These are phyloP conservation scores for Fusarium foetens DNA, from an alignment of 2,329 filamentous ascomycete species.

Conservation along the genomic window DNA sequence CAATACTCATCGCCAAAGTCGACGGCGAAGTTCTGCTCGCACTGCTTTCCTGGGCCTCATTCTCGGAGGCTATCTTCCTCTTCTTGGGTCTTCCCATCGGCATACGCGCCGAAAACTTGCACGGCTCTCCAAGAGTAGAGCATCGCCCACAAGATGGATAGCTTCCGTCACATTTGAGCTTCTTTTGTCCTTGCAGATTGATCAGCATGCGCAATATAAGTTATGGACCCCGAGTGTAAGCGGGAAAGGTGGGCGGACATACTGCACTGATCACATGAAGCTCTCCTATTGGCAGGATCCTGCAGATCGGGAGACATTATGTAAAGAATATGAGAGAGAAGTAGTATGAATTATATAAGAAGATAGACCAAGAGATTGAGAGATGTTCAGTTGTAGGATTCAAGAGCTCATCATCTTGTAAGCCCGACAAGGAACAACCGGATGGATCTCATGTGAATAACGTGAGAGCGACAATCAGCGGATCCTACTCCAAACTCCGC, in stretches of 20 bases:
- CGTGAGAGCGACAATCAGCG: conserved; percentile 19
- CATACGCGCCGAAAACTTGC: conserved; percentile 39
- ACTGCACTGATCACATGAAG: conserved; percentile 46
- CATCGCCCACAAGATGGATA: conserved; percentile 40
- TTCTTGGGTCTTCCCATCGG: conserved; percentile 44
- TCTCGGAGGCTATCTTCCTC: conserved; percentile 27
- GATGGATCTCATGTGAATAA: not conserved
- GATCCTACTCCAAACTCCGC: conserved; percentile 27
- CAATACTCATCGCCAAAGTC: conserved; percentile 9
- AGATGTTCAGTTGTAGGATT: conserved; percentile 15
- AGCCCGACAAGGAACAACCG: conserved; percentile 3
- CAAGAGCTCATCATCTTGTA: conserved; percentile 16
- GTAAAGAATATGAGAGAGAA: not conserved
- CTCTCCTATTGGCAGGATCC: conserved; percentile 36
- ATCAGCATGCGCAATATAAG: conserved; percentile 5
- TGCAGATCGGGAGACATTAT: conserved; percentile 20
- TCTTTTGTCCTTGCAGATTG: conserved; percentile 40
- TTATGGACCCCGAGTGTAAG: conserved; percentile 5
- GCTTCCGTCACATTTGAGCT: conserved; percentile 42
- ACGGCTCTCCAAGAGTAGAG: conserved; percentile 14
- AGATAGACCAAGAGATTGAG: too few relatives aligned
- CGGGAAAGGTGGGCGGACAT: not conserved
- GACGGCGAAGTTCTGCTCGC: conserved; percentile 16
- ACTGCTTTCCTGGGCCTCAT: conserved; percentile 14
- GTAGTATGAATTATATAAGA: too few relatives aligned